Conservation (phyloP, 2,329 filamentous ascomycete genomes). For the Pseudocercospora ulei region DNA sequence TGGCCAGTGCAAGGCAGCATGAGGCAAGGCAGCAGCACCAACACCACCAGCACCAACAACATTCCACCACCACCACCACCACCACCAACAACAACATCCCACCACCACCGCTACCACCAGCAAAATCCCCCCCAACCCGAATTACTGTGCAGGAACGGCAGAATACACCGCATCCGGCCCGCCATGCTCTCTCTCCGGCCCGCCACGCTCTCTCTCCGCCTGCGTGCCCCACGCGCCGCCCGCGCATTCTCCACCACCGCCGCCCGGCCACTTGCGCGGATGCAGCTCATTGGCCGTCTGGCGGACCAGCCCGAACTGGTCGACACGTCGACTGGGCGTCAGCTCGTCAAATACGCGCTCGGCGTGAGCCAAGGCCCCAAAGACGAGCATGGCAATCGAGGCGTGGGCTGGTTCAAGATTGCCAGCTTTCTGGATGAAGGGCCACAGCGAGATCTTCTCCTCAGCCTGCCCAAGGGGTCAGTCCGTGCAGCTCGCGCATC, state of each 20-base stretch:
- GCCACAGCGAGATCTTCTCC: constrained; percentile 58
- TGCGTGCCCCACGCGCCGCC: constrained; percentile 41
- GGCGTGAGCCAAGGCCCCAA: constrained; percentile 56
- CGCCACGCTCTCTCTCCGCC: constrained; percentile 44
- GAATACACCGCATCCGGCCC: too few species aligned
- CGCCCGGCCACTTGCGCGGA: constrained; percentile 58
- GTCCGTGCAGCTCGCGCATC: constrained; percentile 35
- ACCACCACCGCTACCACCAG: too few species aligned
- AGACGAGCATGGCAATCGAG: constrained; percentile 56
- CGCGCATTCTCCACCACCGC: constrained; percentile 62
- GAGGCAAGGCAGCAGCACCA: too few species aligned
- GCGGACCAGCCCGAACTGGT: constrained; percentile 67
- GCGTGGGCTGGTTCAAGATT: constrained; percentile 78
- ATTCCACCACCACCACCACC: too few species aligned
- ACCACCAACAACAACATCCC: too few species aligned
- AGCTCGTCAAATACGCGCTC: constrained; percentile 67
- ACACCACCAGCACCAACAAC: too few species aligned
- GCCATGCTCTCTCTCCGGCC: too few species aligned
- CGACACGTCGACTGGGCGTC: constrained; percentile 58
- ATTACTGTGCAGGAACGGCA: too few species aligned
- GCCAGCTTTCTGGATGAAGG: constrained; percentile 61
- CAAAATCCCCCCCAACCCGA: too few species aligned
- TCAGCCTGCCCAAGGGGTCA: constrained; percentile 74
- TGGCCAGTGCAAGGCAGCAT: too few species aligned
- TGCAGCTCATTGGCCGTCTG: constrained; percentile 80